Conservation (phyloP, 2,329 filamentous ascomycete species). For the Sporothrix mexicana region DNA sequence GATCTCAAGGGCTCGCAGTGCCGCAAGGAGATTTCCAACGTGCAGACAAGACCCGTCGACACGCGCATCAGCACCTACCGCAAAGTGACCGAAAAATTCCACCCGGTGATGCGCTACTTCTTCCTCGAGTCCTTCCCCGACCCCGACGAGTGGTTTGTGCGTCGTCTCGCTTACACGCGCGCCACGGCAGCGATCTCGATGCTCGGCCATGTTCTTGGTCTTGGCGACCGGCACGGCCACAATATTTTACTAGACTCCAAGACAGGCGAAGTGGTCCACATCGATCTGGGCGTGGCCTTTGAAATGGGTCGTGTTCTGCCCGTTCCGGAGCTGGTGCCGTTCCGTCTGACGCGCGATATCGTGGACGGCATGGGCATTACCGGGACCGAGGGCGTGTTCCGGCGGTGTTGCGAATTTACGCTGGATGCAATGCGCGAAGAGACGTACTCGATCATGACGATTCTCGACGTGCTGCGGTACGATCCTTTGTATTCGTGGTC, state of each 20-base stretch:
- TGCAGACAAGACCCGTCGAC: conserved; percentile 72
- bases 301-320: conserved; percentile 95
- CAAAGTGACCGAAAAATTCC: conserved; percentile 79
- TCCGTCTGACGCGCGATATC: conserved; percentile 90
- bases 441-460: conserved; percentile 96
- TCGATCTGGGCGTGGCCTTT: conserved; percentile 95
- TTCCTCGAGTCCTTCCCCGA: conserved; percentile 94
- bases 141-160: conserved; percentile 94
- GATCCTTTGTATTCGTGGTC: conserved; percentile 97
- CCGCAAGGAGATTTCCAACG: conserved; percentile 77
- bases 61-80: conserved; percentile 76
- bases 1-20: conserved; percentile 79
- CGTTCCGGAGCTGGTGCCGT: conserved; percentile 93
- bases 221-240: conserved; percentile 94
- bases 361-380: conserved; percentile 97
- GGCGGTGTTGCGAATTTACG: conserved; percentile 97
- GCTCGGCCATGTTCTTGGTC: conserved; percentile 86
- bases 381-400: conserved; percentile 93
- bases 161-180: conserved; percentile 86
- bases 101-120: conserved; percentile 94
- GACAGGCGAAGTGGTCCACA: conserved; percentile 93
- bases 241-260: conserved; percentile 92
- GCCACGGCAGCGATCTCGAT: conserved; percentile 96
- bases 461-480: conserved; percentile 96
- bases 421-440: conserved; percentile 94